A percentile compares a stretch with the other conserved stretches of the same genome.
phyloP scores from a whole-genome alignment of 1,284 basidiomycete genomes.

The Meripilus lineatus region DNA sequence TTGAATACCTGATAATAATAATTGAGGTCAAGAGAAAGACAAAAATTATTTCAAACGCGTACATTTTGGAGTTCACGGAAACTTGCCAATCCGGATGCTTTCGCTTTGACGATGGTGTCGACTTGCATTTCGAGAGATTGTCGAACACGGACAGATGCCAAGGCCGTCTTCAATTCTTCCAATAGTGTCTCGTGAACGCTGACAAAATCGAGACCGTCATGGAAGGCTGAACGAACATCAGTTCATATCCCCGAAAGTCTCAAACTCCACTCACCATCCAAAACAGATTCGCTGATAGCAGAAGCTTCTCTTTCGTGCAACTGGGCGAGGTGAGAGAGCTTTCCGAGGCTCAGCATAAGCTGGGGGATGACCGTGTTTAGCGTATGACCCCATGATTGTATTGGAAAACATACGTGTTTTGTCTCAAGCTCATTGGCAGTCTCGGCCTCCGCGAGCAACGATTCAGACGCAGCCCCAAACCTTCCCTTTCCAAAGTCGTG shows the following conservation, averaged over 20 bases:
- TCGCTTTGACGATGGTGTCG: slow-evolving; percentile 52
- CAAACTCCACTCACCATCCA: slow-evolving; percentile 45
- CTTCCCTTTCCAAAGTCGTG: slow-evolving; percentile 77
- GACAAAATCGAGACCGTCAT: slow-evolving; percentile 71
- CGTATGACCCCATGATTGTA: not conserved
- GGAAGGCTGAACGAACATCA: slow-evolving; percentile 45
- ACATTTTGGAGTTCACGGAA: too few species aligned
- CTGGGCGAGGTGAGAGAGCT: slow-evolving; percentile 80
- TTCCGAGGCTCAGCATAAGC: slow-evolving; percentile 90
- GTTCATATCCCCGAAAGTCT: slow-evolving; percentile 2
- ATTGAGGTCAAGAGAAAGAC: too few species aligned
- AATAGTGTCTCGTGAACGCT: slow-evolving; percentile 65
- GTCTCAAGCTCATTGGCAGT: slow-evolving; percentile 55
- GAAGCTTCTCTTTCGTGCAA: slow-evolving; percentile 51
- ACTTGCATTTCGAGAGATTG: slow-evolving; percentile 66
- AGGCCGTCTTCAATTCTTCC: slow-evolving; percentile 49
- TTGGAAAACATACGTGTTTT: slow-evolving; percentile 57
- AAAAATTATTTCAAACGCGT: too few species aligned
- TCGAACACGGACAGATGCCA: slow-evolving; percentile 44
- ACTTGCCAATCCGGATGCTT: too few species aligned
- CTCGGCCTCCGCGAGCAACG: slow-evolving; percentile 60
- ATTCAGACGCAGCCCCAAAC: slow-evolving; percentile 61
- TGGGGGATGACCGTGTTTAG: slow-evolving; percentile 29
- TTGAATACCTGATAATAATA: slow-evolving; percentile 70
- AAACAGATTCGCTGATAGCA: slow-evolving; percentile 38